Conservation (phyloP, 345 rosid species). For the Microthlaspi erraticum region DNA sequence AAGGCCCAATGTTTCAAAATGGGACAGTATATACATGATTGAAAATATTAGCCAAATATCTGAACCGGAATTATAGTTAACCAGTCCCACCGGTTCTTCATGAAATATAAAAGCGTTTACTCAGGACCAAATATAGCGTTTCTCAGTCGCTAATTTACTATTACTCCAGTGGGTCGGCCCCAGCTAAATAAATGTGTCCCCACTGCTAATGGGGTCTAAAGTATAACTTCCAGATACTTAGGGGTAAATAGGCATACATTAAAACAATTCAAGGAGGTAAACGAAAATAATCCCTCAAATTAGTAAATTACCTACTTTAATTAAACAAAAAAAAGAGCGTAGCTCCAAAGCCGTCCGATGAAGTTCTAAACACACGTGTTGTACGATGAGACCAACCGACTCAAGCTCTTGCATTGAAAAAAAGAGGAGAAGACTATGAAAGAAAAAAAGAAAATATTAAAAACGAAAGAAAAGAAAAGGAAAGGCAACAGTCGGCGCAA, state of each 20-base stretch:
- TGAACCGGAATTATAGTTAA: too few relatives aligned
- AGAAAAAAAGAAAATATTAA: background rate
- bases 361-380: background rate
- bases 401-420: constrained; percentile 3
- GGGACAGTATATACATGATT: too few relatives aligned
- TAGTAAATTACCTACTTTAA: constrained; percentile 1
- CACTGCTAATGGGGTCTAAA: background rate
- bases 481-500: constrained; percentile 41
- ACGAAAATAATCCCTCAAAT: background rate
- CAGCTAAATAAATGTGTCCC: background rate
- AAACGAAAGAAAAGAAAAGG: background rate
- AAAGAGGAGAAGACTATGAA: background rate
- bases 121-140: too few relatives aligned
- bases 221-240: background rate
- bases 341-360: constrained; percentile 32
- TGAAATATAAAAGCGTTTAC: too few relatives aligned
- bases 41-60: too few relatives aligned
- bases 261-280: too few relatives aligned
- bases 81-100: too few relatives aligned
- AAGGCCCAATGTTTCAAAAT: too few relatives aligned
- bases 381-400: background rate
- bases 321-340: background rate
- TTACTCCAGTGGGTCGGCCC: background rate
- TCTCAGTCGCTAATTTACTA: background rate
- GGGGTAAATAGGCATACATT: background rate